These are phyloP conservation scores for Chaetomiaceae sp. DNA, from an alignment of 2,329 filamentous ascomycete species.

Conservation along the genomic window DNA sequence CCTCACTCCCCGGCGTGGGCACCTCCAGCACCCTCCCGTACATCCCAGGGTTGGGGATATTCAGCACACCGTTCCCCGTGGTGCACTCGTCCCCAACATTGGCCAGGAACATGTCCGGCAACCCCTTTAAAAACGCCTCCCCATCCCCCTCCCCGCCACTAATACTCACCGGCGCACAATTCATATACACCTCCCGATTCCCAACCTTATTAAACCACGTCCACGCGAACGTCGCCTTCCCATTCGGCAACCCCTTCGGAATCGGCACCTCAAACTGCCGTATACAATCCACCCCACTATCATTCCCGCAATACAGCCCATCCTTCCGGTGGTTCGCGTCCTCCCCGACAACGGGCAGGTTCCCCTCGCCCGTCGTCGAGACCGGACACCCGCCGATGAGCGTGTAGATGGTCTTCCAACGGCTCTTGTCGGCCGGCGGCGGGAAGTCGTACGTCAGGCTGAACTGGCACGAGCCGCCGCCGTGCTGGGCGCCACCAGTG, in stretches of 20 bases:
- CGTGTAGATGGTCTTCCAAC: conserved; percentile 32
- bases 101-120: conserved; percentile 56
- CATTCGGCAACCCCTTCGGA: conserved; percentile 26
- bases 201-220: conserved; percentile 58
- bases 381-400: conserved; percentile 32
- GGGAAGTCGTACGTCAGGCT: conserved; percentile 27
- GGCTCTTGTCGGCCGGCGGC: conserved; percentile 21
- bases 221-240: conserved; percentile 54
- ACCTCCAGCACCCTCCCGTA: conserved; percentile 23
- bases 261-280: conserved; percentile 29
- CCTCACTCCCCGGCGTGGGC: conserved; percentile 16
- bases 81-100: conserved; percentile 41
- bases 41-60: conserved; percentile 26
- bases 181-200: conserved; percentile 65
- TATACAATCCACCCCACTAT: conserved; percentile 25
- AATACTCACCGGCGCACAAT: conserved; percentile 56
- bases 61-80: conserved; percentile 20
- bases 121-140: conserved; percentile 33
- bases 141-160: conserved; percentile 23
- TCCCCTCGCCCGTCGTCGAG: conserved; percentile 22
- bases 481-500: conserved; percentile 30
- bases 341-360: conserved; percentile 8
- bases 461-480: conserved; percentile 33
- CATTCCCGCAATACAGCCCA: conserved; percentile 21
- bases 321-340: conserved; percentile 21